These are phyloP conservation scores for Gossypium trilobum DNA, from an alignment of 441 rosid species.

Conservation along the genomic window DNA sequence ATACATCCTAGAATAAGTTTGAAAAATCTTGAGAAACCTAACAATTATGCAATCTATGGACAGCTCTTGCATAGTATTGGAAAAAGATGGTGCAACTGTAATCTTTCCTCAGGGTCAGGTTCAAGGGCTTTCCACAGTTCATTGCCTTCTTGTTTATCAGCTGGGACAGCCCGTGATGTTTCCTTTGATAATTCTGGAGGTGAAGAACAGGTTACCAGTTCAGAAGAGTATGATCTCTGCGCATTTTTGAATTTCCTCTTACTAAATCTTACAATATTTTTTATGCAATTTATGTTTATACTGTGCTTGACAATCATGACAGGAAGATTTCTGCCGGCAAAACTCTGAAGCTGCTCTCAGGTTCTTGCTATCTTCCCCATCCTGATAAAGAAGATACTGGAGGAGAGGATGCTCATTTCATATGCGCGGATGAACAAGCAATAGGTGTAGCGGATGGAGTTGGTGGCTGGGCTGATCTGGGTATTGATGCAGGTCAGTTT, in stretches of 20 bases:
- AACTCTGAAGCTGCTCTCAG: constrained; percentile 55
- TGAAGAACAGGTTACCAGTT: constrained; percentile 44
- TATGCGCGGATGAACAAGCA: constrained; percentile 69
- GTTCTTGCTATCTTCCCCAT: constrained; percentile 80
- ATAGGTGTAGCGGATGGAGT: constrained; percentile 91
- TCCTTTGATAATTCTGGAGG: constrained; percentile 47
- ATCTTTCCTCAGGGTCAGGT: constrained; percentile 30
- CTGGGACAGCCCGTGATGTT: constrained; percentile 60
- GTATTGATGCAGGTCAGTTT: constrained; percentile 66
- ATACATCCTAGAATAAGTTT: constrained; percentile 54
- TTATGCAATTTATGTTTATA: background rate
- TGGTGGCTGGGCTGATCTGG: constrained; percentile 91
- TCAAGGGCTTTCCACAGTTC: constrained; percentile 51
- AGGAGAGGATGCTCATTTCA: constrained; percentile 86
- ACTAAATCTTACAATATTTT: background rate
- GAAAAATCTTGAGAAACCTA: constrained; percentile 35
- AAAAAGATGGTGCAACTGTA: constrained; percentile 40
- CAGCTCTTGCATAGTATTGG: constrained; percentile 39
- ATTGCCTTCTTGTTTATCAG: constrained; percentile 34
- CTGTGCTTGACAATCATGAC: constrained; percentile 12
- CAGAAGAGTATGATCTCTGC: constrained; percentile 45
- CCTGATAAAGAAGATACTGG: constrained; percentile 90
- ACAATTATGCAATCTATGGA: constrained; percentile 37
- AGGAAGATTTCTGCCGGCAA: constrained; percentile 42
- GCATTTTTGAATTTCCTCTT: background rate